phyloP scores from a whole-genome alignment of 768 basidiomycete genomes.

The Tremella mesenterica region DNA sequence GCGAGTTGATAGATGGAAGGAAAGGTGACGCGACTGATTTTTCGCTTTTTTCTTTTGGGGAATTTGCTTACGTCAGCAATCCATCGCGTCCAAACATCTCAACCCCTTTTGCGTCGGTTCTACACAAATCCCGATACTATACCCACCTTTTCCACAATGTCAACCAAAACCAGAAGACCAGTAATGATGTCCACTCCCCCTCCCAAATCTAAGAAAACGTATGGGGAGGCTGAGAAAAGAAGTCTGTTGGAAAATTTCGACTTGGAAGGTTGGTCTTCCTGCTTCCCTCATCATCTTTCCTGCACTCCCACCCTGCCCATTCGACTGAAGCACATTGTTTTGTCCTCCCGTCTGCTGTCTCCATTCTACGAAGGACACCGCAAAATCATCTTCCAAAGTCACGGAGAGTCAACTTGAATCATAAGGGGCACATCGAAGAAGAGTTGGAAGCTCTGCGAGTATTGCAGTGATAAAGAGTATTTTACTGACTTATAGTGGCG shows the following conservation, averaged over 20 bases:
- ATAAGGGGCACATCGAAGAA: no score
- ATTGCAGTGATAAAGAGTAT: not conserved
- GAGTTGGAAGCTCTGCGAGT: no score
- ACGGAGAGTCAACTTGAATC: no score
- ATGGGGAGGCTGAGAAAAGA: constrained; percentile 31
- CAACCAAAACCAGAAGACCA: constrained; percentile 21
- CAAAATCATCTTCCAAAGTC: not conserved
- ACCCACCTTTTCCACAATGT: no score
- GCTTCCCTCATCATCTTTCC: not conserved
- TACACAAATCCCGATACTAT: no score
- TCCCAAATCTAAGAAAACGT: constrained; percentile 10
- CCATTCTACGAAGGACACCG: not conserved
- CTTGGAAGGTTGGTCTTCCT: constrained; percentile 37
- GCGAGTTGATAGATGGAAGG: no score
- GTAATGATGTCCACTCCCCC: constrained; percentile 27
- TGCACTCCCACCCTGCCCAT: no score
- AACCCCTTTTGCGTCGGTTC: no score
- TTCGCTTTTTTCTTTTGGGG: no score
- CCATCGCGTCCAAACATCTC: no score
- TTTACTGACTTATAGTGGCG: constrained; percentile 23
- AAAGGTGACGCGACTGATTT: no score
- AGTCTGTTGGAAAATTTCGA: constrained; percentile 43
- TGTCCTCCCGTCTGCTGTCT: not conserved
- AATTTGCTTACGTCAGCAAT: no score
- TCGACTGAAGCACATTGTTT: not conserved